Base-by-base conservation (phyloP, 257 asterid species). In the Lycium barbarum region DNA sequence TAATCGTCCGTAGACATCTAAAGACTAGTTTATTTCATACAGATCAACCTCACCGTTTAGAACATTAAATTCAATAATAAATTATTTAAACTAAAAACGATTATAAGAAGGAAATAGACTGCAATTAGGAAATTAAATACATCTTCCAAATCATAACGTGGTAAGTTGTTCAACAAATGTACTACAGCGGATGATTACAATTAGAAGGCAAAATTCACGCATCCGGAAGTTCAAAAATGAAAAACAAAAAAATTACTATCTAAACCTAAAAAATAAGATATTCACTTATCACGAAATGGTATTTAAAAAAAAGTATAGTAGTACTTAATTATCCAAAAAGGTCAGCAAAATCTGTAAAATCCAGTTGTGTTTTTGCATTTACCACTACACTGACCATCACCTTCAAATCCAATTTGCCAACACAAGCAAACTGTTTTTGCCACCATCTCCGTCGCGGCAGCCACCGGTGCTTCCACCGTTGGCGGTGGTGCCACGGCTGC, bases 381-480 rank as follows among this genome's bases (percentile, higher is more conserved):
- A 83, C 86, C 84, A 89, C 98, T 90, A 81, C 83, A 26, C 15
- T 67, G 36, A 86, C 81, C 90, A 22, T 91, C 94, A 73, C 85
- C 85, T 83, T 87, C 86, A 78, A 82, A 86, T 40, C 95, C 95
- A 85, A 92, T 63, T 85, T 89, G 96, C 92, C 95, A 90, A 70
- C 95, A 91, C 87, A 89, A 49, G 85, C 97, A 93, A 86, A 86
- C 86, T 35, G 85, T 87, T 14, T 73, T 86, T 71, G 87, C 84
- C 89, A 65, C 80, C 82, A 11, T 81, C 18, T 71, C 84, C 59
- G 88, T 81, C 33, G 81, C 59, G 49, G 78, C 61, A 2, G 35
- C 14, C 35, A 26, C 51, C 2, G 65, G 58, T 18, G 5, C 17
- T 2, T 13, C 85, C 33, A 1, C 54, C 0, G 68, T 20, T 1